Percentiles rank a stretch among this genome's conserved stretches.
These are phyloP conservation scores for Astrephomene gubernaculifera DNA, from an alignment of 139 green algal species.

Conservation along the genomic window DNA sequence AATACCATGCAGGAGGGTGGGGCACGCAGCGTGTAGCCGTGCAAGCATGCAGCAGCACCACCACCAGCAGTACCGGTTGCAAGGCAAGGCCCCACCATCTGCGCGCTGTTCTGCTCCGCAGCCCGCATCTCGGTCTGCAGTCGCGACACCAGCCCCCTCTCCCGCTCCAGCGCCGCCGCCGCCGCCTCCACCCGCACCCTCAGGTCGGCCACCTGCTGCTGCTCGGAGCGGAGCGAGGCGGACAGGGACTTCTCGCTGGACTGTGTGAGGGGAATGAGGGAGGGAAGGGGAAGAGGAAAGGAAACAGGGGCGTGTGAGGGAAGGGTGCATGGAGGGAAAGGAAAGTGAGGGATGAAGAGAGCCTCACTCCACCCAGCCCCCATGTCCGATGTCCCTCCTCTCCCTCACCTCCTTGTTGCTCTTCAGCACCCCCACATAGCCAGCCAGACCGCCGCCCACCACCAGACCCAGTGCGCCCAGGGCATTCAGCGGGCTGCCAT, in stretches of 20 bases:
- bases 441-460: constrained; percentile 48
- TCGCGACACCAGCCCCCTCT: constrained; percentile 25
- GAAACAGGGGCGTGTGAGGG: background rate
- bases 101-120: constrained; percentile 22
- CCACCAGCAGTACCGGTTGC: background rate
- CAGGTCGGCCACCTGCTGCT: constrained; percentile 35
- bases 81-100: background rate
- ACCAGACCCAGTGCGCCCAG: constrained; percentile 51
- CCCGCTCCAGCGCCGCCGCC: constrained; percentile 19
- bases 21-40: background rate
- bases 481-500: constrained; percentile 22
- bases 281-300: background rate
- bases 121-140: constrained; percentile 45
- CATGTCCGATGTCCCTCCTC: background rate
- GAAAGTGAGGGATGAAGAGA: background rate
- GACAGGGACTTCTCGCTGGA: constrained; percentile 18
- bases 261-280: background rate
- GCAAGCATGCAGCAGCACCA: background rate
- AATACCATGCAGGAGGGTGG: background rate
- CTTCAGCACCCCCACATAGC: constrained; percentile 55
- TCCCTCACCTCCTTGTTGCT: constrained; percentile 51
- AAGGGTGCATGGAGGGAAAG: background rate
- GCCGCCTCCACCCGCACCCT: constrained; percentile 15
- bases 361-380: background rate
- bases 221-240: constrained; percentile 32